Evolutionary conservation across 1,284 basidiomycete species (phyloP).

Genomic region (Coniferiporia weirii): DNA sequence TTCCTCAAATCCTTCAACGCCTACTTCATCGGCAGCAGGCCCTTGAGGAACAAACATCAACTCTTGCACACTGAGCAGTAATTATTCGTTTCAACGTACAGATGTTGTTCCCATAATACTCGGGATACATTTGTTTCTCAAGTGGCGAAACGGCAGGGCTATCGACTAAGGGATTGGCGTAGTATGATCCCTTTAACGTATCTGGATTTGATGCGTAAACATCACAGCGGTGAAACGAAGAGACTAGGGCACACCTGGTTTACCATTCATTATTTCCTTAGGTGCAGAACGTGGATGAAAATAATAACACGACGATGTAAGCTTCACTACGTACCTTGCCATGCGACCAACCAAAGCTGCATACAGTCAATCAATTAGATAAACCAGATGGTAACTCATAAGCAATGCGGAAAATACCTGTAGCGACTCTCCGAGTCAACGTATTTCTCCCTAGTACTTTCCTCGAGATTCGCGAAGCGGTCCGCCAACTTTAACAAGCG

Average conservation of each 20-base stretch:
- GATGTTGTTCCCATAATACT: slow-evolving; percentile 76
- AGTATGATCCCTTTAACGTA: slow-evolving; percentile 84
- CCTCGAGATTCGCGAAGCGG: slow-evolving; percentile 67
- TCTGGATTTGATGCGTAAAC: slow-evolving; percentile 39
- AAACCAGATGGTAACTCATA: not conserved
- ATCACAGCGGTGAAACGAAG: slow-evolving; percentile 1
- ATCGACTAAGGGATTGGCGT: slow-evolving; percentile 82
- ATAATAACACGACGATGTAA: not conserved
- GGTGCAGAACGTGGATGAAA: not conserved
- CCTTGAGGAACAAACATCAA: slow-evolving; percentile 37
- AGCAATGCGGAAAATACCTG: slow-evolving; percentile 41
- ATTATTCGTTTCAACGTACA: slow-evolving; percentile 41
- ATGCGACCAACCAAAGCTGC: slow-evolving; percentile 89
- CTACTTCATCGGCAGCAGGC: slow-evolving; percentile 57
- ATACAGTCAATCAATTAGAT: not conserved
- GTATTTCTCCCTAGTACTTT: slow-evolving; percentile 61
- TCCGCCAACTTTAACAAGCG: slow-evolving; percentile 68
- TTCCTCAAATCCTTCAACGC: slow-evolving; percentile 72
- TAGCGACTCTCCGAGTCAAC: slow-evolving; percentile 63
- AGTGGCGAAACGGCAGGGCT: slow-evolving; percentile 50
- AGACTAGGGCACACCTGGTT: slow-evolving; percentile 47
- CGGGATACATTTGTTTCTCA: slow-evolving; percentile 55
- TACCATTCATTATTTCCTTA: slow-evolving; percentile 92
- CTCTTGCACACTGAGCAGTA: not conserved
- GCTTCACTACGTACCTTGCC: slow-evolving; percentile 57